These are phyloP conservation scores for Calendula officinalis DNA, from an alignment of 129 eudicot species.

Conservation along the genomic window DNA sequence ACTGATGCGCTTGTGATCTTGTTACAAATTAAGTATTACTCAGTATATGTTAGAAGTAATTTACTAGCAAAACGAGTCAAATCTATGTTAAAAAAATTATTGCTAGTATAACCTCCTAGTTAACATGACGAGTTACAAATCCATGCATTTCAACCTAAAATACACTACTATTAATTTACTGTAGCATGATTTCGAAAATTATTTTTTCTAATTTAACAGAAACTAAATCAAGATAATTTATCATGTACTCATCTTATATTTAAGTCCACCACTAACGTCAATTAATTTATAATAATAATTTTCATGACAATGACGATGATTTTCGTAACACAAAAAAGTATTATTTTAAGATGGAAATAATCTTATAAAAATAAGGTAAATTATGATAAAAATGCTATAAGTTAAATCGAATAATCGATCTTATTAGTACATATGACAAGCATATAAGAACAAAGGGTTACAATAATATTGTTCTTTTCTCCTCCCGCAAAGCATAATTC, in stretches of 20 bases:
- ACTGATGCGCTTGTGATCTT: too few relatives aligned
- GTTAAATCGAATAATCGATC: too few relatives aligned
- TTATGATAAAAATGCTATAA: background rate
- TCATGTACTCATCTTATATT: background rate
- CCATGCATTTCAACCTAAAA: background rate
- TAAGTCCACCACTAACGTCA: slow-evolving; percentile 22
- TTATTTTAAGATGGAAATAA: background rate
- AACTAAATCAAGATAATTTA: background rate
- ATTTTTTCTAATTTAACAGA: background rate
- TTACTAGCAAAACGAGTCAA: background rate
- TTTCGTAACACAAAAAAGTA: background rate
- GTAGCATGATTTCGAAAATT: background rate
- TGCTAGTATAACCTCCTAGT: background rate
- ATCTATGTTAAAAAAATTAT: background rate
- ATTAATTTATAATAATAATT: background rate
- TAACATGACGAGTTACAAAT: background rate
- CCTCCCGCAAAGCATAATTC: slow-evolving; percentile 19
- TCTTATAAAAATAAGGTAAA: too few relatives aligned
- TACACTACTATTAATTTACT: too few relatives aligned
- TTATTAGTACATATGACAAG: slow-evolving; percentile 4
- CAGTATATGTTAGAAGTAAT: too few relatives aligned
- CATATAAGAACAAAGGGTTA: slow-evolving; percentile 25
- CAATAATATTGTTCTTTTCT: slow-evolving; percentile 38
- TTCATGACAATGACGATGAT: slow-evolving; percentile 18
- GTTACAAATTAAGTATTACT: too few relatives aligned